Evolutionary conservation across 2,329 filamentous ascomycete genomes (phyloP).

Genomic region (Fusarium abutilonis): DNA sequence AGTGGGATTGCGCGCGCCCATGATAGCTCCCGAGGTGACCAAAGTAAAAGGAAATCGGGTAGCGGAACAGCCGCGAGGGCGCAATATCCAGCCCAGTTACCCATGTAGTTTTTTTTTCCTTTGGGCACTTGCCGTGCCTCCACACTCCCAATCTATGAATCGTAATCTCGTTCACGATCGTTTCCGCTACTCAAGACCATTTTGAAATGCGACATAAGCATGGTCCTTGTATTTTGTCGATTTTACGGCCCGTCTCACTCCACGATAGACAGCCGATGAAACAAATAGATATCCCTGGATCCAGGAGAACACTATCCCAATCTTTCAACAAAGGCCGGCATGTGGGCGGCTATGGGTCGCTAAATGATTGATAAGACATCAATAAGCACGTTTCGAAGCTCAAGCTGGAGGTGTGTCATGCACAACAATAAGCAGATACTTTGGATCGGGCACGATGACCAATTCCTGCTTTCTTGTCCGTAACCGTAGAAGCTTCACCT

Average conservation of each 20-base stretch:
- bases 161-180: constrained; percentile 23
- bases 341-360: constrained; percentile 18
- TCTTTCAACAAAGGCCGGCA: constrained; percentile 20
- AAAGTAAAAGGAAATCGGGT: constrained; percentile 28
- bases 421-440: constrained; percentile 81
- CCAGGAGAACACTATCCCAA: constrained; percentile 10
- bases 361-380: constrained; percentile 33
- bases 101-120: constrained; percentile 18
- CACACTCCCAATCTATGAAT: constrained; percentile 10
- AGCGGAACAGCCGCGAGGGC: constrained; percentile 25
- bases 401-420: constrained; percentile 81
- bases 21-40: constrained; percentile 18
- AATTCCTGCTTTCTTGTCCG: constrained; percentile 88
- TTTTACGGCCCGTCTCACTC: constrained; percentile 22
- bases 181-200: constrained; percentile 23
- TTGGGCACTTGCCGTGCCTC: constrained; percentile 5
- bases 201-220: constrained; percentile 18
- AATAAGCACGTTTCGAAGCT: constrained; percentile 36
- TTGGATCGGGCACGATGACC: constrained; percentile 82
- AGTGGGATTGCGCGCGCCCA: constrained; percentile 19
- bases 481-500: constrained; percentile 77
- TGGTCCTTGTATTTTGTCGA: constrained; percentile 22
- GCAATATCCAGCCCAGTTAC: constrained; percentile 32
- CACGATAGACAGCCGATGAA: constrained; percentile 19
- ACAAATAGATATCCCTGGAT: constrained; percentile 12